Base-by-base conservation (phyloP, 1,139 yeast genomes). In the Suhomyces bribrorum region DNA sequence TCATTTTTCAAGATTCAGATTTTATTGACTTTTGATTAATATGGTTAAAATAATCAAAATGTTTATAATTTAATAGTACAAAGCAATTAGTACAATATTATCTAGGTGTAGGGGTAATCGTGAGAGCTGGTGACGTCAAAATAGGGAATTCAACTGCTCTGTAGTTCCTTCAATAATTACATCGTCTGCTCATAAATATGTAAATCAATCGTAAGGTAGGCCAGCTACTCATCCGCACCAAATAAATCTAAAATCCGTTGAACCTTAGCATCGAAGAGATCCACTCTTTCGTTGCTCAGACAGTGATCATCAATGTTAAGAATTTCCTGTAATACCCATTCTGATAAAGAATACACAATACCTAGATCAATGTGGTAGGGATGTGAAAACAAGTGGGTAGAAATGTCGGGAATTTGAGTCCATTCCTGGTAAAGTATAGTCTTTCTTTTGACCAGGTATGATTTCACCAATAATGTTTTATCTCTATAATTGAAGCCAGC, bases 311-410 rank as follows among this genome's bases (percentile, higher is more conserved):
- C 40, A 5, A 45, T 22, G 11, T 18, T 26, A 7, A 29, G 22
- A 9, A 45, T 15, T 23, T 34, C 38, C 5, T 30, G 29, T n/a
- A 43, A 36, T 3, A 43, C 41, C 9, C 34, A 42, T 5, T 32
- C 26, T 3, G 45, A 43, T n/a, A 43, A 38, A 9, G 48, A 45
- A 28, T 41, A 45, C 5, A 45, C 34, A 6, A 8, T 12, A 3
- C 36, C 37, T 7, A 18, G 34, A 6, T 24, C 18, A 5, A 40
- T 26, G 27, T 37, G 34, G 17, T 31, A 45, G 8, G 48, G 48
- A 17, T 43, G 46, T 15, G 38, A 26, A 29, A 38, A 43, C 7
- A 45, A 25, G n/a, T 45, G 34, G 15, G 41, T 39, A 13, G 45
- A 34, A n/a, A 45, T 26, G 2, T 20, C 31, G 5, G 48, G 33